Evolutionary conservation across 345 rosid genomes (phyloP), one percentile per base, ranked within the genome.

Genomic region (Ailanthus altissimus): DNA sequence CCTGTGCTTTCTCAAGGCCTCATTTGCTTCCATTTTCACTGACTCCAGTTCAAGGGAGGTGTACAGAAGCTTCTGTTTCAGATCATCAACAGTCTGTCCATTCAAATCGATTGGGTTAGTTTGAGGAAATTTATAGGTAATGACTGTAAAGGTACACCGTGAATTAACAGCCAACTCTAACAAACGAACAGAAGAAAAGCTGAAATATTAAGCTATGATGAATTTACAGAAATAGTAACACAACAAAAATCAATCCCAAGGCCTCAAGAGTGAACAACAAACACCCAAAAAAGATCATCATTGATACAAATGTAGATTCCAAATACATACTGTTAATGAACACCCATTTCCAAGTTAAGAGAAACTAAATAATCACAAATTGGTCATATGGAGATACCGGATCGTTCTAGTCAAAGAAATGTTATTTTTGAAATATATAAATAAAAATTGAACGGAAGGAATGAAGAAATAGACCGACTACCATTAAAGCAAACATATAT

Each of bases 11-110:
- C 80, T 89, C 66, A 84, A 58, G 61, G 87, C 89, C 74, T 91
- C 91, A n/a, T 72, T 78, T 65, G 97, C 88, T 80, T 88, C 90
- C 67, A 81, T 76, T 84, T 86, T 94, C 40, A 87, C 73, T 0
- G 93, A 71, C 64, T 94, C 95, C 8, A 94, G 80, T 75, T 94
- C 97, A 3, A 91, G 62, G 20, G 86, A 74, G 51, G 84, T 81
- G 82, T 59, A 88, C 25, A 91, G 83, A 69, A 97, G 92, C 86
- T 87, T 90, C 83, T 91, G 88, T 80, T 86, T 87, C 84, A 91
- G 69, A 11, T 88, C 95, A 72, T 90, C 93, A 73, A 86, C 43
- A 65, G 77, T 81, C 98, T 96, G 96, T 65, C 20, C 69, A 72
- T 61, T 67, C 65, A 74, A 75, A 53, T 53, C 40, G 51, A 3